Conservation (phyloP, 2,329 filamentous ascomycete species). For the Botrytis aclada region DNA sequence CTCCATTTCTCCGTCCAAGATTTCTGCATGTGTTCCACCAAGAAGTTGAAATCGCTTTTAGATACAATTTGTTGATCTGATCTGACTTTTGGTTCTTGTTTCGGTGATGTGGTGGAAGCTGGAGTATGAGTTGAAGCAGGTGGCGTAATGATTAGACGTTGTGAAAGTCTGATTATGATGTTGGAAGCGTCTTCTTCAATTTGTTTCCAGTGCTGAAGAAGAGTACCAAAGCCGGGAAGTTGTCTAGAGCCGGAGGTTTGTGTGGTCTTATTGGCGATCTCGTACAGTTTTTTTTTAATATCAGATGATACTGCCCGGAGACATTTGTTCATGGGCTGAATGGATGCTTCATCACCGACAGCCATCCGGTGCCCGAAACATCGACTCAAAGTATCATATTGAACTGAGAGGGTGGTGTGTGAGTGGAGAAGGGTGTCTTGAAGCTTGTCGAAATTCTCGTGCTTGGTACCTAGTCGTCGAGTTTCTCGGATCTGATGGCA, state of each 20-base stretch:
- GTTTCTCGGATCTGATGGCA: constrained; percentile 11
- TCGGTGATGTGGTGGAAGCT: not conserved
- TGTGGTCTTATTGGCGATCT: not conserved
- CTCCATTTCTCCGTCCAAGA: constrained; percentile 8
- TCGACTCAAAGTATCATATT: constrained; percentile 6
- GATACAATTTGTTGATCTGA: constrained; percentile 6
- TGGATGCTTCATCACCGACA: constrained; percentile 5
- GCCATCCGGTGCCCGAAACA: constrained; percentile 11
- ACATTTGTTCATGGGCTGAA: constrained; percentile 4
- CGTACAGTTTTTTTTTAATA: constrained; percentile 10
- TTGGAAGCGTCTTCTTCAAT: constrained; percentile 8
- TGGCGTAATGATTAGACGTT: constrained; percentile 15
- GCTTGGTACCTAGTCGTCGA: constrained; percentile 11
- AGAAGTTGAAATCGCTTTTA: not conserved
- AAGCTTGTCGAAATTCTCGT: constrained; percentile 15
- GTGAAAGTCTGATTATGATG: not conserved
- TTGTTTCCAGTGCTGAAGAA: constrained; percentile 11
- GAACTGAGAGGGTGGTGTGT: not conserved
- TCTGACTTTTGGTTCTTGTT: not conserved
- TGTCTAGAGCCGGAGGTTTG: not conserved
- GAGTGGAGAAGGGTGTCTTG: not conserved
- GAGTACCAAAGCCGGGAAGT: constrained; percentile 2
- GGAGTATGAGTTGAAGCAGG: not conserved
- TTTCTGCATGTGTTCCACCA: constrained; percentile 10
- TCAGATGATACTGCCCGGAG: constrained; percentile 8